These are phyloP conservation scores for Hortiboletus flavorubellus DNA, from an alignment of 768 basidiomycete species.

Conservation along the genomic window DNA sequence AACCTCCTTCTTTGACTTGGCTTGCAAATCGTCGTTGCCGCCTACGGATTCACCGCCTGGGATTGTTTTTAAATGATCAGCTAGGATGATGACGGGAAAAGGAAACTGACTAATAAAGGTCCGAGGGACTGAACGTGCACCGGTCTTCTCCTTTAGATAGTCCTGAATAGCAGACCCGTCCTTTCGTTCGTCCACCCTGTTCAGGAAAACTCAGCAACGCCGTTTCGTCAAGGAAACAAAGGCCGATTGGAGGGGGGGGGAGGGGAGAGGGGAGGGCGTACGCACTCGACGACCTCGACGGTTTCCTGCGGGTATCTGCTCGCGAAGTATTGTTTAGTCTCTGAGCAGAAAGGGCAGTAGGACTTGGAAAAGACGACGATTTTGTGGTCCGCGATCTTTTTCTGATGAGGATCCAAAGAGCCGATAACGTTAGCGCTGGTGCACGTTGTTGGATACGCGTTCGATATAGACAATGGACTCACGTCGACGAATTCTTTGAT, in stretches of 20 bases:
- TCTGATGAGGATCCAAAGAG: slow-evolving; percentile 37
- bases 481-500: slow-evolving; percentile 41
- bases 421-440: slow-evolving; percentile 32
- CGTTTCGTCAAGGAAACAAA: neutral
- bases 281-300: slow-evolving; percentile 48
- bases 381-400: slow-evolving; percentile 46
- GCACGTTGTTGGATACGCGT: too few relatives aligned
- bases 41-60: slow-evolving; percentile 22
- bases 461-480: slow-evolving; percentile 3
- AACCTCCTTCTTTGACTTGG: neutral
- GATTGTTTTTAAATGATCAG: neutral
- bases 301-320: slow-evolving; percentile 37
- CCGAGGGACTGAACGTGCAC: slow-evolving; percentile 71
- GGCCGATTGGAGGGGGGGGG: neutral
- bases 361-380: slow-evolving; percentile 61
- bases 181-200: slow-evolving; percentile 51
- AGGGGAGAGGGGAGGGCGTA: neutral
- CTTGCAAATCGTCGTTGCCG: slow-evolving; percentile 20
- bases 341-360: slow-evolving; percentile 50
- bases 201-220: neutral
- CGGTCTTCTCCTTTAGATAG: slow-evolving; percentile 61
- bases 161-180: slow-evolving; percentile 63
- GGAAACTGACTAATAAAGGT: slow-evolving; percentile 62
- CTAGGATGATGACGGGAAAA: too few relatives aligned
- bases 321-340: slow-evolving; percentile 46